These are phyloP conservation scores for Candida gigantensis DNA, from an alignment of 1,139 yeast species.

Conservation along the genomic window DNA sequence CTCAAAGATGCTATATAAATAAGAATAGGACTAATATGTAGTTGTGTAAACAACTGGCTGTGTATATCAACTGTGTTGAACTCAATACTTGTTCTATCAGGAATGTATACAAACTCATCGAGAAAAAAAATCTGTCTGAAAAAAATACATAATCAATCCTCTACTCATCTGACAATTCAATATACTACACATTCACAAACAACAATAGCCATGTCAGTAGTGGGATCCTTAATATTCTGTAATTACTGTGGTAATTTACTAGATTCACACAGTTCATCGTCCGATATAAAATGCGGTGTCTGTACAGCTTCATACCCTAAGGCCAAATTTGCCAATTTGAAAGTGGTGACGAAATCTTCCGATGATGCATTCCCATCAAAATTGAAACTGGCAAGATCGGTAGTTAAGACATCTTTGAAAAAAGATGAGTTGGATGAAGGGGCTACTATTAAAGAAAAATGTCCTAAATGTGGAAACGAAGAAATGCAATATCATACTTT, in stretches of 20 bases:
- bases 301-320: constrained; percentile 65
- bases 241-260: constrained; percentile 89
- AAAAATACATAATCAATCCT: too few relatives aligned
- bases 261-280: constrained; percentile 59
- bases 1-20: too few relatives aligned
- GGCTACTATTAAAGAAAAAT: constrained; percentile 92
- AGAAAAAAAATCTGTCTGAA: too few relatives aligned
- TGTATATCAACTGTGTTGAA: too few relatives aligned
- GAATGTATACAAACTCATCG: too few relatives aligned
- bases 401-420: constrained; percentile 81
- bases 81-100: too few relatives aligned
- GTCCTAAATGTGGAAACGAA: constrained; percentile 97
- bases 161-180: background rate
- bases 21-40: too few relatives aligned
- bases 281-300: constrained; percentile 60
- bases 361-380: constrained; percentile 92
- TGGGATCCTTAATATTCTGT: constrained; percentile 93
- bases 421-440: constrained; percentile 86
- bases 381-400: constrained; percentile 76
- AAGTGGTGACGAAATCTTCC: constrained; percentile 83
- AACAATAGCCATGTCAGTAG: constrained; percentile 96
- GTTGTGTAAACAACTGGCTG: too few relatives aligned
- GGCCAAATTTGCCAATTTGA: constrained; percentile 66
- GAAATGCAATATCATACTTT: constrained; percentile 97
- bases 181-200: constrained; percentile 2